These are phyloP conservation scores for Citrus sinensis DNA, from an alignment of 345 rosid genomes.

Conservation along the genomic window DVS_A1.0 CM039168.1:17264501-17265000, in stretches of 20 bases:
- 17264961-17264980: conserved; percentile 41
- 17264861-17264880: neutral
- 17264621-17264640: conserved; percentile 33
- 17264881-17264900: neutral
- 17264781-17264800: conserved; percentile 41
- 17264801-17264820: conserved; percentile 43
- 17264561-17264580: conserved; percentile 31
- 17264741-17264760: conserved; percentile 38
- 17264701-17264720: conserved; percentile 43
- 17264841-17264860: neutral
- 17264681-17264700: conserved; percentile 36
- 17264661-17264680: conserved; percentile 42
- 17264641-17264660: conserved; percentile 30
- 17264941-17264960: conserved; percentile 48
- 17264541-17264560: conserved; percentile 48
- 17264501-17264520: conserved; percentile 31
- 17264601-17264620: conserved; percentile 37
- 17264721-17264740: conserved; percentile 35
- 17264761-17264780: conserved; percentile 26
- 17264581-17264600: conserved; percentile 27
- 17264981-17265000: conserved; percentile 42
- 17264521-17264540: conserved; percentile 31
- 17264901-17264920: conserved; percentile 44
- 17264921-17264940: conserved; percentile 33
- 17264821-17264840: conserved; percentile 37